phyloP scores from a whole-genome alignment of 169 alveolate species.

The Plasmodium blacklocki region DNA sequence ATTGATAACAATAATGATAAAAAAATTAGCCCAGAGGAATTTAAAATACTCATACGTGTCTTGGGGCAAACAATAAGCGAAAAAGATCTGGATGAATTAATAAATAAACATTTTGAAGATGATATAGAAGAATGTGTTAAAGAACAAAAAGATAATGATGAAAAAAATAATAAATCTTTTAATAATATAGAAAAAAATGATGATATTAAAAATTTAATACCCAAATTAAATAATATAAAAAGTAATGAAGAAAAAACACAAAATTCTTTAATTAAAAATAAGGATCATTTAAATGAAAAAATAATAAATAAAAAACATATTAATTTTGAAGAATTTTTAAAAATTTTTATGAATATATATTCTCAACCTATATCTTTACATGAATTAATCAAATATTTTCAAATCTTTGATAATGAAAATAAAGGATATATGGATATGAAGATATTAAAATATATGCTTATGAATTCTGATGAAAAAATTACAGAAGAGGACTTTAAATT shows the following conservation, averaged over 20 bases:
- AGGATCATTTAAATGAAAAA: neutral
- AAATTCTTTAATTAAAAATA: neutral
- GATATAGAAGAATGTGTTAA: constrained; percentile 1
- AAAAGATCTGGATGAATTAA: constrained; percentile 39
- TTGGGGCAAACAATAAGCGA: constrained; percentile 72
- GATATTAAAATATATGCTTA: constrained; percentile 38
- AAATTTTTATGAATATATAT: constrained; percentile 49
- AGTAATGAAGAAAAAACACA: constrained; percentile 13
- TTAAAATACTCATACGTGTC: constrained; percentile 54
- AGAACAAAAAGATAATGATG: constrained; percentile 13
- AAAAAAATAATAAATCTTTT: constrained; percentile 1
- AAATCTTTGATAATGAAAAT: constrained; percentile 73
- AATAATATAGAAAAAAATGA: constrained; percentile 18
- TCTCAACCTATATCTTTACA: constrained; percentile 60
- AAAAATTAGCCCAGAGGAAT: constrained; percentile 38
- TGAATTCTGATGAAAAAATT: constrained; percentile 41
- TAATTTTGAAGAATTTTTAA: constrained; percentile 65
- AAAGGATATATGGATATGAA: constrained; percentile 47
- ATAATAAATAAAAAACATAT: constrained; percentile 42
- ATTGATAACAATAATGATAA: constrained; percentile 57
- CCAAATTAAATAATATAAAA: constrained; percentile 22
- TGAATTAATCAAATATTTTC: constrained; percentile 57
- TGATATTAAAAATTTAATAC: constrained; percentile 35
- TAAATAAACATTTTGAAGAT: constrained; percentile 52
- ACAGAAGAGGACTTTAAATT: constrained; percentile 50